A percentile compares a stretch with the other conserved stretches of the same genome.
These are phyloP conservation scores for Pythium rishiriense DNA, from an alignment of 352 stramenopile genomes.

Conservation along the genomic window DNA sequence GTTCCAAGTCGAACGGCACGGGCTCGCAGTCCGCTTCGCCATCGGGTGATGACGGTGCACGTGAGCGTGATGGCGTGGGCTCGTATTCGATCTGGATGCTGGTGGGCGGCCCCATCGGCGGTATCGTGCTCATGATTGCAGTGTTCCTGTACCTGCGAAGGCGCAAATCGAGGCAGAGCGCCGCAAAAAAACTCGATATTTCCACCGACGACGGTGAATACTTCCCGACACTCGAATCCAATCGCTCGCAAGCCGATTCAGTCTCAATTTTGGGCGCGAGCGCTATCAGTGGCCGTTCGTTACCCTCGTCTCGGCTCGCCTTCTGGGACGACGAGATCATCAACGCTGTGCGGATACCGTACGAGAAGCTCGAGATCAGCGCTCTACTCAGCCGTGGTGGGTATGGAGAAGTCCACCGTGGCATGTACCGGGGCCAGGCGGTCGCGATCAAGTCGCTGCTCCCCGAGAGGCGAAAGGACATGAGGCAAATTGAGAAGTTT, in stretches of 20 bases:
- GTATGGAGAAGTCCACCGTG: constrained; percentile 54
- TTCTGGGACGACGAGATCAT: constrained; percentile 24
- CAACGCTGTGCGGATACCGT: constrained; percentile 38
- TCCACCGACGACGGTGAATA: background rate
- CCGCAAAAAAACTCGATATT: background rate
- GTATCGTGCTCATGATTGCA: background rate
- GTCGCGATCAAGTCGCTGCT: constrained; percentile 66
- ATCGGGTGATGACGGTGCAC: background rate
- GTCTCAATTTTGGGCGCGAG: constrained; percentile 5
- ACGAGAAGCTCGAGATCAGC: constrained; percentile 43
- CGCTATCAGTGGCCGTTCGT: background rate
- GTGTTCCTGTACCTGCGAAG: background rate
- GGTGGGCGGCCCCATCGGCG: background rate
- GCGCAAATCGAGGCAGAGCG: background rate
- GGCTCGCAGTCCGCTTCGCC: background rate
- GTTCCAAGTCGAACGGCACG: background rate
- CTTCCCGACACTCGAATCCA: constrained; percentile 3
- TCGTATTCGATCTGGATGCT: background rate
- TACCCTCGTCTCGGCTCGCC: constrained; percentile 3
- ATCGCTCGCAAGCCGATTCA: background rate
- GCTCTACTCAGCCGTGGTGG: constrained; percentile 47
- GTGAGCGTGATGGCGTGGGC: background rate
- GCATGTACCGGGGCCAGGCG: constrained; percentile 40
- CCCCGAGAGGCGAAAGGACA: constrained; percentile 46
- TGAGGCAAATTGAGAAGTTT: constrained; percentile 52